phyloP scores from a whole-genome alignment of 2,329 filamentous ascomycete species.

The Pezicula neosporulosa region DNA sequence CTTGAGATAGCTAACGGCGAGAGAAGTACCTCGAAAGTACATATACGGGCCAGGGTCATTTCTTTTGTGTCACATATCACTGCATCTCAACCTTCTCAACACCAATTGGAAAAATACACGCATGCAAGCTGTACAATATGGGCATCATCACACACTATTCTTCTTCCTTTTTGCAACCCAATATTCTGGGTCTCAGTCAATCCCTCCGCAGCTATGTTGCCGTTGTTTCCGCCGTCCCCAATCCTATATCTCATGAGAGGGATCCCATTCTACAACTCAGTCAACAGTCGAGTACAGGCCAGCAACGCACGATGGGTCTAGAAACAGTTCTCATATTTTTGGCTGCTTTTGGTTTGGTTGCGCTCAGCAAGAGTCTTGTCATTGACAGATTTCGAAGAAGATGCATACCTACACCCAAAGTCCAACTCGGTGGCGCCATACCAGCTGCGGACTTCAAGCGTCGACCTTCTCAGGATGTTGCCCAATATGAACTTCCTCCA shows the following conservation, averaged over 20 bases:
- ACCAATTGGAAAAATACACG: background rate
- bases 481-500: constrained; percentile 18
- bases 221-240: background rate
- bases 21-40: background rate
- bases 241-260: background rate
- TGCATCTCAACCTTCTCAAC: background rate
- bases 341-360: background rate
- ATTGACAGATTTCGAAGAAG: background rate
- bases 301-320: background rate
- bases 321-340: background rate
- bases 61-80: background rate
- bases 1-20: background rate
- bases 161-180: constrained; percentile 1
- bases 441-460: background rate
- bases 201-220: constrained; percentile 1
- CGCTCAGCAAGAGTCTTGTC: background rate
- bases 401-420: background rate
- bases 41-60: background rate
- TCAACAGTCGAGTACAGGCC: background rate
- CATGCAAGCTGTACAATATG: background rate
- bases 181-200: background rate
- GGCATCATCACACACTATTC: constrained; percentile 1
- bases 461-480: constrained; percentile 6
- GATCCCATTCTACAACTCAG: background rate
- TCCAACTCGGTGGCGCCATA: background rate